Conservation (phyloP, 345 rosid species). For the Viola odorata region DNA sequence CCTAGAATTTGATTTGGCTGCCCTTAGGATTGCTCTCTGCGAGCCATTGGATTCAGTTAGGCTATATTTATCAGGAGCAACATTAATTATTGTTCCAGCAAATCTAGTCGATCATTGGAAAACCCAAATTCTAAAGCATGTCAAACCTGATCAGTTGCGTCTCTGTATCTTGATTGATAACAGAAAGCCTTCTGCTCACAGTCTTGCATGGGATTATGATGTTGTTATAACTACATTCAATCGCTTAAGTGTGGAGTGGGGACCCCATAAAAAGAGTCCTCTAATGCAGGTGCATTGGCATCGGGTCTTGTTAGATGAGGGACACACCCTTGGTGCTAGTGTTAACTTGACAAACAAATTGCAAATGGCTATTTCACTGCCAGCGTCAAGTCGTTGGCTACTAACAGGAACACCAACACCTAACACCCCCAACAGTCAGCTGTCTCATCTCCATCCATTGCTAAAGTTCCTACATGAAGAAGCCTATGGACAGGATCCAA, state of each 20-base stretch:
- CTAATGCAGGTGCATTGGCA: constrained; percentile 96
- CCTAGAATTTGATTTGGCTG: constrained; percentile 81
- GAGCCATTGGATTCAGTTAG: constrained; percentile 72
- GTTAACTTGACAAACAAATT: constrained; percentile 85
- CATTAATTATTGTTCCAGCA: constrained; percentile 85
- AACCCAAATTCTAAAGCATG: constrained; percentile 80
- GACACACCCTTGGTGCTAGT: constrained; percentile 97
- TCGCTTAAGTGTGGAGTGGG: constrained; percentile 96
- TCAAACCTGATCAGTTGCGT: constrained; percentile 65
- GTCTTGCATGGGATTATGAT: constrained; percentile 96
- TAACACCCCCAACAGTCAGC: constrained; percentile 75
- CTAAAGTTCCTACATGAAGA: constrained; percentile 91
- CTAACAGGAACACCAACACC: constrained; percentile 97
- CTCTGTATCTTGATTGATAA: constrained; percentile 68
- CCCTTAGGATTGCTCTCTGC: constrained; percentile 68
- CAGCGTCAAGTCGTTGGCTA: constrained; percentile 81
- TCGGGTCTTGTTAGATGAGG: constrained; percentile 89
- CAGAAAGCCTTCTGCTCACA: constrained; percentile 62
- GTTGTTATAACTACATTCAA: constrained; percentile 87
- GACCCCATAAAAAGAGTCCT: constrained; percentile 68
- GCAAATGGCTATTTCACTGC: constrained; percentile 89
- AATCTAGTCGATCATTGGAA: constrained; percentile 92
- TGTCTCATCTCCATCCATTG: constrained; percentile 83
- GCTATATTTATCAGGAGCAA: constrained; percentile 83
- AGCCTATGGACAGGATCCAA: constrained; percentile 73